Conservation (phyloP, 495 filamentous ascomycete genomes). For the Echria macrotheca region DNA sequence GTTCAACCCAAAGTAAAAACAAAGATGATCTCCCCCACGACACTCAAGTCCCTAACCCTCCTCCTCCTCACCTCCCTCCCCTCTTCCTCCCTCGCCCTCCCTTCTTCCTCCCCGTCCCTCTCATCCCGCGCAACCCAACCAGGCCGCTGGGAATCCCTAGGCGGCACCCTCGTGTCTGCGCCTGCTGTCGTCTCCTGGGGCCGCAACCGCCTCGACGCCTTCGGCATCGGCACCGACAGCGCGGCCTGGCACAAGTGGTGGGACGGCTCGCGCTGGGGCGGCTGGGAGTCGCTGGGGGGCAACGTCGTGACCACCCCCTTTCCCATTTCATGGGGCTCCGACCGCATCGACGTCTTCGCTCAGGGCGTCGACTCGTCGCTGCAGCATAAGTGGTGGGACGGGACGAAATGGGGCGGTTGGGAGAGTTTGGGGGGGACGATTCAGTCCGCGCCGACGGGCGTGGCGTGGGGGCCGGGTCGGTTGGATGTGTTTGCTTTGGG, state of each 20-base stretch:
- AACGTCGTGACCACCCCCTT: neutral
- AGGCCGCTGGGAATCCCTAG: slow-evolving; percentile 14
- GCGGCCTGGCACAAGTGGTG: slow-evolving; percentile 9
- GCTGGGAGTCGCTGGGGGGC: slow-evolving; percentile 20
- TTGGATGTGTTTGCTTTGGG: slow-evolving; percentile 27
- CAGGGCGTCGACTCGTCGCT: slow-evolving; percentile 7
- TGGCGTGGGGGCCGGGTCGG: slow-evolving; percentile 18
- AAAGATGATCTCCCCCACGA: too few relatives aligned
- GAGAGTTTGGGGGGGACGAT: slow-evolving; percentile 24
- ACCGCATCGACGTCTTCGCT: slow-evolving; percentile 10
- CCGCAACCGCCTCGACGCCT: slow-evolving; percentile 9
- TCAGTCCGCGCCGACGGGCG: slow-evolving; percentile 14
- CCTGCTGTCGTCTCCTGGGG: slow-evolving; percentile 6
- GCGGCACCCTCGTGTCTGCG: slow-evolving; percentile 1
- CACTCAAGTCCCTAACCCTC: too few relatives aligned
- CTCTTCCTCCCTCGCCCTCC: neutral
- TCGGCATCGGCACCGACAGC: slow-evolving; percentile 8
- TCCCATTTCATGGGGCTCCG: slow-evolving; percentile 4
- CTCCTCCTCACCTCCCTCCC: neutral
- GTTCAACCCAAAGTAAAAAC: too few relatives aligned
- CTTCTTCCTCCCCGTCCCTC: neutral
- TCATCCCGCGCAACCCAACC: too few relatives aligned
- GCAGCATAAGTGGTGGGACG: slow-evolving; percentile 13
- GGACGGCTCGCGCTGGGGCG: slow-evolving; percentile 10
- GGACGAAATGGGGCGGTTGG: slow-evolving; percentile 18